Evolutionary conservation across 305 asterid genomes (phyloP).

Genomic region (Andrographis paniculata): DNA sequence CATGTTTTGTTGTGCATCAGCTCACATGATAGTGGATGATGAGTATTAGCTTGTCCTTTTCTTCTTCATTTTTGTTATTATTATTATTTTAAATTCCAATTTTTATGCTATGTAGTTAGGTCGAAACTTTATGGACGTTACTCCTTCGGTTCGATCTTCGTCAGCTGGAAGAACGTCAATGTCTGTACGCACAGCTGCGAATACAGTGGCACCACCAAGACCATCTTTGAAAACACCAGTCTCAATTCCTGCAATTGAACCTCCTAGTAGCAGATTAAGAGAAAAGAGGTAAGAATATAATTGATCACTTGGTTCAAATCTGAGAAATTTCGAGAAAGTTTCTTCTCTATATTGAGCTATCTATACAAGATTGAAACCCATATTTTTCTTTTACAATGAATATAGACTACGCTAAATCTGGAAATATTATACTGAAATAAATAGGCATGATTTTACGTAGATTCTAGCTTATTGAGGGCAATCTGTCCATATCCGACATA

Average conservation of each 20-base stretch:
- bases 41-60: slow-evolving; percentile 18
- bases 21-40: slow-evolving; percentile 3
- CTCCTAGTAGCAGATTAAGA: slow-evolving; percentile 55
- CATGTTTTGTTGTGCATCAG: slow-evolving; percentile 11
- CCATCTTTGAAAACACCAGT: slow-evolving; percentile 57
- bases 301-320: too few species aligned
- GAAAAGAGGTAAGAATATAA: slow-evolving; percentile 53
- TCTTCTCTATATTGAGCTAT: too few species aligned
- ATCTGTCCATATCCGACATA: too few species aligned
- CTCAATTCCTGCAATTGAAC: slow-evolving; percentile 64
- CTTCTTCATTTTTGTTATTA: too few species aligned
- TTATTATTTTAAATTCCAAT: too few species aligned
- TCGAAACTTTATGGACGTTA: slow-evolving; percentile 82
- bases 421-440: too few species aligned
- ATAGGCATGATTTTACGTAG: too few species aligned
- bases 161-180: slow-evolving; percentile 90
- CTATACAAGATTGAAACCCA: too few species aligned
- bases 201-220: slow-evolving; percentile 47
- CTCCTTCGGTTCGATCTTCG: slow-evolving; percentile 78
- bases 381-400: too few species aligned
- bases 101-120: slow-evolving; percentile 72
- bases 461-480: too few species aligned
- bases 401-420: too few species aligned
- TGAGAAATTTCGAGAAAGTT: too few species aligned
- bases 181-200: slow-evolving; percentile 60